Percentiles rank a stretch among this genome's conserved stretches.
phyloP scores from a whole-genome alignment of 2,329 filamentous ascomycete species.

The Paracoccidioides lutzii region DNA sequence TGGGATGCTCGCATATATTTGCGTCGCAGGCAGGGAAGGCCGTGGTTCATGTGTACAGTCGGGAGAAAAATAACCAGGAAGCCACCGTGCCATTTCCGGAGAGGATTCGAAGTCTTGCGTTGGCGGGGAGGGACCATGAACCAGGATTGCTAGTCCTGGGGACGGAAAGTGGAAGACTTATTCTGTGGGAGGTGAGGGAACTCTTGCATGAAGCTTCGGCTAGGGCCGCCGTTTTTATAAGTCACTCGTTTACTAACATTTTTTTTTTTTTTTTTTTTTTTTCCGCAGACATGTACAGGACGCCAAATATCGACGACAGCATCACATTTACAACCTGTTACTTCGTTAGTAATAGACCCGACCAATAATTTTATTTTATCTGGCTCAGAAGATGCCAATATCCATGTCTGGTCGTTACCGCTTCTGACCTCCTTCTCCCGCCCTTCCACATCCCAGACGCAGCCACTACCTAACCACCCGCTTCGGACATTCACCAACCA shows the following conservation, averaged over 20 bases:
- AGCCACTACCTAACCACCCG: conserved; percentile 46
- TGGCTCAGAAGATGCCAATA: conserved; percentile 57
- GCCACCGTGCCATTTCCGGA: conserved; percentile 79
- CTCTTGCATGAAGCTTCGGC: neutral
- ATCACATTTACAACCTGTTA: conserved; percentile 43
- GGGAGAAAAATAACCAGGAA: conserved; percentile 74
- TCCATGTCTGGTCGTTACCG: conserved; percentile 82
- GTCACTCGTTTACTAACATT: neutral
- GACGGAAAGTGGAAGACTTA: conserved; percentile 70
- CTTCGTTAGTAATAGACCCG: conserved; percentile 56
- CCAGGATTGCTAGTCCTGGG: conserved; percentile 57
- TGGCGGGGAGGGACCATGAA: conserved; percentile 50
- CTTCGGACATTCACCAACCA: conserved; percentile 63
- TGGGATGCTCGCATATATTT: conserved; percentile 74
- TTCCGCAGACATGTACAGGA: conserved; percentile 29
- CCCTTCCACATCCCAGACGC: conserved; percentile 27
- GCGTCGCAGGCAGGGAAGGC: conserved; percentile 85
- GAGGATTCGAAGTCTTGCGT: conserved; percentile 62
- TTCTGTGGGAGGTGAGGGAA: conserved; percentile 78
- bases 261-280: neutral
- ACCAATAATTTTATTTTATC: conserved; percentile 42
- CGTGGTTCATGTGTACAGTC: conserved; percentile 82
- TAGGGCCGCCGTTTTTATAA: neutral
- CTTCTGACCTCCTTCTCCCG: conserved; percentile 53
- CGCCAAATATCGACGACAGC: conserved; percentile 33